Conservation (phyloP, 2,329 filamentous ascomycete genomes). For the Xylaria arbuscula region DNA sequence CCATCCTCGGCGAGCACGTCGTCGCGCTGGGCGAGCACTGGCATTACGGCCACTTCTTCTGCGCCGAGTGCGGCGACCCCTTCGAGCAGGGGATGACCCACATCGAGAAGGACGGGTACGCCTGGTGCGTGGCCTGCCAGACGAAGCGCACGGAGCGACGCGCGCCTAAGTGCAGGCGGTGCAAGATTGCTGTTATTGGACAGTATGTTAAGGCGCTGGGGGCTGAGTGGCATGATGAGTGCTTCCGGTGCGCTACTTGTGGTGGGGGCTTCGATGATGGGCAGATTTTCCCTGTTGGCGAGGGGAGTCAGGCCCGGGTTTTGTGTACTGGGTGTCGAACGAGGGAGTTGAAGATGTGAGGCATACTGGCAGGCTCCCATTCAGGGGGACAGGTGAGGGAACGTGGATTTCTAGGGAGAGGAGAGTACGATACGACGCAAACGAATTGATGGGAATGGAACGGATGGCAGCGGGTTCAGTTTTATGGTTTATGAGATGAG, state of each 20-base stretch:
- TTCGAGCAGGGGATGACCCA: slow-evolving; percentile 78
- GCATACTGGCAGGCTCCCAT: background rate
- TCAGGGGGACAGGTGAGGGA: no score
- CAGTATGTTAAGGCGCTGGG: slow-evolving; percentile 90
- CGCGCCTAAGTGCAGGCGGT: slow-evolving; percentile 88
- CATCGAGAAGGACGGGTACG: slow-evolving; percentile 96
- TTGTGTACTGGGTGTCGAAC: slow-evolving; percentile 71
- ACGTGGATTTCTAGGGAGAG: background rate
- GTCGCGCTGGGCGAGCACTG: slow-evolving; percentile 94
- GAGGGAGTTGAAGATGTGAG: slow-evolving; percentile 67
- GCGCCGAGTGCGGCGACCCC: slow-evolving; percentile 96
- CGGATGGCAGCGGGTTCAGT: slow-evolving; percentile 4
- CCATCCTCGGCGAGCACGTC: slow-evolving; percentile 94
- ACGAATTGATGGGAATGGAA: slow-evolving; percentile 18
- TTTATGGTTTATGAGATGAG: slow-evolving; percentile 1
- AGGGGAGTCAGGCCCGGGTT: slow-evolving; percentile 58
- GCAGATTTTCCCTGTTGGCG: slow-evolving; percentile 71
- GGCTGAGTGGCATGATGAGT: slow-evolving; percentile 91
- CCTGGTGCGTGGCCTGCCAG: slow-evolving; percentile 95
- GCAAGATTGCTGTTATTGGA: slow-evolving; percentile 85
- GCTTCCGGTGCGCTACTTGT: slow-evolving; percentile 82
- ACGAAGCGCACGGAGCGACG: slow-evolving; percentile 90
- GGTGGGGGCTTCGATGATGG: slow-evolving; percentile 71
- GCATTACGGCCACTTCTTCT: slow-evolving; percentile 99
- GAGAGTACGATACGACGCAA: slow-evolving; percentile 3